Percentiles rank a stretch among this genome's conserved stretches.
These are phyloP conservation scores for Akanthomyces lecanii DNA, from an alignment of 2,329 filamentous ascomycete genomes.

Conservation along the genomic window DNA sequence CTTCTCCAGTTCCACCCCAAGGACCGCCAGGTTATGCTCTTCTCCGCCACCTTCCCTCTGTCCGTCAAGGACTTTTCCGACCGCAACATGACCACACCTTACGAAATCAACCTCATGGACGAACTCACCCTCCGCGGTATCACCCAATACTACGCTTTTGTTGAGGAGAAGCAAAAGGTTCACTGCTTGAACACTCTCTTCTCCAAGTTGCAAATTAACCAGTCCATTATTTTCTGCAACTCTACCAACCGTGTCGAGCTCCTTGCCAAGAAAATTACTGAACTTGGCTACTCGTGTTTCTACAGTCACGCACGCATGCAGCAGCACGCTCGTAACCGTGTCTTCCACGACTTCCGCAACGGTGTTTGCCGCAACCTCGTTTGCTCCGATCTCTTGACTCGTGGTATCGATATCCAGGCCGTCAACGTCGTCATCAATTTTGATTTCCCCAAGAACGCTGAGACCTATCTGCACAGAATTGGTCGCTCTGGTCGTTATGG, in stretches of 20 bases:
- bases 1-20: conserved; percentile 92
- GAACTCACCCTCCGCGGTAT: conserved; percentile 97
- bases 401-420: conserved; percentile 98
- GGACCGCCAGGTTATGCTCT: conserved; percentile 98
- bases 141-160: conserved; percentile 98
- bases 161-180: conserved; percentile 98
- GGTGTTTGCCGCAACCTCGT: conserved; percentile 97
- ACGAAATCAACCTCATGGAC: conserved; percentile 99
- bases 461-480: conserved; percentile 97
- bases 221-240: conserved; percentile 99
- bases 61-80: conserved; percentile 98
- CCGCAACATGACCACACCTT: conserved; percentile 93
- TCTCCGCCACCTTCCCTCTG: conserved; percentile 94
- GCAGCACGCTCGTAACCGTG: conserved; percentile 92
- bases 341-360: conserved; percentile 98
- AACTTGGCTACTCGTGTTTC: conserved; percentile 98
- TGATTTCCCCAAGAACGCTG: conserved; percentile 98
- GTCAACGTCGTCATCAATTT: conserved; percentile 99
- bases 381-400: conserved; percentile 93
- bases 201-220: conserved; percentile 98
- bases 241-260: conserved; percentile 97
- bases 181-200: conserved; percentile 98
- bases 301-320: conserved; percentile 99
- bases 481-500: conserved; percentile 96
- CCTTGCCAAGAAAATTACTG: conserved; percentile 97